Base-by-base conservation (phyloP, 202 grass and related monocot species). In the Schoenoplectus tabernaemontani region DNA sequence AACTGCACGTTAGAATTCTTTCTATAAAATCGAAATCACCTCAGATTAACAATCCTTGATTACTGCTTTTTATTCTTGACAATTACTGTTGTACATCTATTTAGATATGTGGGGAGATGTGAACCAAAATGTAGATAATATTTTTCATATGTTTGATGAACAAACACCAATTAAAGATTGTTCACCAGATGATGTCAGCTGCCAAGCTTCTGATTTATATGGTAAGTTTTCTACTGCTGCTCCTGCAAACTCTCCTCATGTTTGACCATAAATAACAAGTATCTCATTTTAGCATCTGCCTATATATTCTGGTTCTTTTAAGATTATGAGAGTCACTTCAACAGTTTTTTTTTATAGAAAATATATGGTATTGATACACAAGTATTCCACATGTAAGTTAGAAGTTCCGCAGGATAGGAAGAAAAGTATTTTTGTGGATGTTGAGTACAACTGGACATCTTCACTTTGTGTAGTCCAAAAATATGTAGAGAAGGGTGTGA, bases 81-180 rank as follows among this genome's bases (percentile, higher is more conserved):
- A 28, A n/a, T 79, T 79, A 44, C 48, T 63, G 1, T 38, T 71
- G 19, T 34, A 53, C 46, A 53, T 34, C 69, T 53, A 72, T 82
- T 82, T 85, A 32, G 81, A 87, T 88, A 79, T 65, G 80, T 88
- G 82, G 60, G 76, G 85, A 48, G 89, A 90, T 59, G 42, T 82
- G 77, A 84, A 76, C 82, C 43, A 79, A 47, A 81, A 70, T 77
- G 74, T 78, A 73, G 85, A 79, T 85, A 81, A 85, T 85, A 60
- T 82, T 59, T 92, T 85, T 77, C 81, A 72, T 85, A 83, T 92
- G 48, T 81, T 95, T 9, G 88, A 98, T 58, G 91, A 95, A 58
- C 91, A 95, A 83, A 98, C 96, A 58, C 96, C 96, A 13, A 91
- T 91, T 44, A 98, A 91, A 82, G 88, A 95, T 82, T 98, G 91